Evolutionary conservation across 75 land plant species (phyloP).

Genomic region (Pseudotsuga menziesii): DNA sequence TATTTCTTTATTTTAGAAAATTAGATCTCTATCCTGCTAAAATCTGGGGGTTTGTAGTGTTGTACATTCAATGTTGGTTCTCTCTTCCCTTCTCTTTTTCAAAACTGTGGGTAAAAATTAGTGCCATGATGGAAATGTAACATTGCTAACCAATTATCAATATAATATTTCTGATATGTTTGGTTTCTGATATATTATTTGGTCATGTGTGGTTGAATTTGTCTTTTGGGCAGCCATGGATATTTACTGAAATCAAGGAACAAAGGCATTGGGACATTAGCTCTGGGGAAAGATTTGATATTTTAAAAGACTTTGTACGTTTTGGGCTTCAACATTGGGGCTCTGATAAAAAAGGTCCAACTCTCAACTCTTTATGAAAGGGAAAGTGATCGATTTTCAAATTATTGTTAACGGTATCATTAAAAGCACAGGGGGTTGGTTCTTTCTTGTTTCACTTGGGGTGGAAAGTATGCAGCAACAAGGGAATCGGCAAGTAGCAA

Average conservation of each 20-base stretch:
- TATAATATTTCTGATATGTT: background rate
- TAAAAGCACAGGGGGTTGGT: too few species aligned
- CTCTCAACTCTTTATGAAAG: background rate
- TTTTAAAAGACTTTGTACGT: slow-evolving; percentile 74
- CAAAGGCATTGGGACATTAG: slow-evolving; percentile 98
- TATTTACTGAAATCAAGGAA: slow-evolving; percentile 98
- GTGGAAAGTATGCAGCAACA: background rate
- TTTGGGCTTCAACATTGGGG: slow-evolving; percentile 99
- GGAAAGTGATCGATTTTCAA: background rate
- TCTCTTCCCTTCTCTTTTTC: background rate
- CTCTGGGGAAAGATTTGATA: slow-evolving; percentile 68
- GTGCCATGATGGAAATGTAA: background rate
- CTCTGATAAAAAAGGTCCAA: slow-evolving; percentile 88
- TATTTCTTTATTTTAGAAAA: background rate
- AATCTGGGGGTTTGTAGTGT: background rate
- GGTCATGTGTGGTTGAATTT: background rate
- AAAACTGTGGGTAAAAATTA: background rate
- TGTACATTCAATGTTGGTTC: background rate
- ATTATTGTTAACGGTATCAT: background rate
- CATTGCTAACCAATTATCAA: background rate
- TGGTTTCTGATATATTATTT: background rate
- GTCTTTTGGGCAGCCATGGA: slow-evolving; percentile 76
- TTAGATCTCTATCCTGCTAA: slow-evolving; percentile 1
- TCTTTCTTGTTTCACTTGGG: background rate
- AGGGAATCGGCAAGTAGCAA: background rate